Evolutionary conservation across 2,329 filamentous ascomycete genomes (phyloP).

Genomic region (Beauveria brongniartii): DNA sequence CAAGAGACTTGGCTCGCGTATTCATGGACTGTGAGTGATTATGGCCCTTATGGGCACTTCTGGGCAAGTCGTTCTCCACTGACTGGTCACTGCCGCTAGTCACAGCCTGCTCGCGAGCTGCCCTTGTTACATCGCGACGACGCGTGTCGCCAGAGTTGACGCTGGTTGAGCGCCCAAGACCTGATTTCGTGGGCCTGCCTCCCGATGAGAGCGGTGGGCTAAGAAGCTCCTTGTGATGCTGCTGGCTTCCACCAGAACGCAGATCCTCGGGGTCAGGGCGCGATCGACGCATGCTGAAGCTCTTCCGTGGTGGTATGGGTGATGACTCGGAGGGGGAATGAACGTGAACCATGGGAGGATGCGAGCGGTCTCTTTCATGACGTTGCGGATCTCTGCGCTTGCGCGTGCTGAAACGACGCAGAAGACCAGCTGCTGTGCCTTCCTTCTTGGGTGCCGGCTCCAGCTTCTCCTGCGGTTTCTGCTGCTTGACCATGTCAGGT

Average conservation of each 20-base stretch:
- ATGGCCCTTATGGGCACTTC: constrained; percentile 42
- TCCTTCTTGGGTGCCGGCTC: constrained; percentile 70
- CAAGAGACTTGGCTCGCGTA: constrained; percentile 75
- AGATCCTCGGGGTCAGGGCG: constrained; percentile 47
- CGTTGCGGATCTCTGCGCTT: constrained; percentile 61
- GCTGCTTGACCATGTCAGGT: constrained; percentile 44
- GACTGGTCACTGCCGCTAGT: constrained; percentile 78
- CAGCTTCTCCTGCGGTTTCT: constrained; percentile 41
- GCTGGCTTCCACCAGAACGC: constrained; percentile 54
- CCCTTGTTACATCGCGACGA: constrained; percentile 44
- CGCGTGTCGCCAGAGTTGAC: constrained; percentile 83
- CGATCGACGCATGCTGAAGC: constrained; percentile 69
- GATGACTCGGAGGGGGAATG: constrained; percentile 61
- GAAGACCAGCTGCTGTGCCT: constrained; percentile 72
- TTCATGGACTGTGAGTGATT: constrained; percentile 52
- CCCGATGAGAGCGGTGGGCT: constrained; percentile 62
- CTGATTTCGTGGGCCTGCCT: constrained; percentile 54
- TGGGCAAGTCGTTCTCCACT: constrained; percentile 44
- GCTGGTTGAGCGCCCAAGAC: constrained; percentile 78
- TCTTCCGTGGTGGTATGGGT: constrained; percentile 63
- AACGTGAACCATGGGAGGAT: constrained; percentile 68
- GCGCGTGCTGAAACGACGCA: constrained; percentile 86
- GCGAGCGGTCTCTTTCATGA: constrained; percentile 55
- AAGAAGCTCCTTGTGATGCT: constrained; percentile 70
- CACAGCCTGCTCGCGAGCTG: constrained; percentile 56